These are phyloP conservation scores for Phytophthora pistaciae DNA, from an alignment of 352 stramenopile species.

Conservation along the genomic window DNA sequence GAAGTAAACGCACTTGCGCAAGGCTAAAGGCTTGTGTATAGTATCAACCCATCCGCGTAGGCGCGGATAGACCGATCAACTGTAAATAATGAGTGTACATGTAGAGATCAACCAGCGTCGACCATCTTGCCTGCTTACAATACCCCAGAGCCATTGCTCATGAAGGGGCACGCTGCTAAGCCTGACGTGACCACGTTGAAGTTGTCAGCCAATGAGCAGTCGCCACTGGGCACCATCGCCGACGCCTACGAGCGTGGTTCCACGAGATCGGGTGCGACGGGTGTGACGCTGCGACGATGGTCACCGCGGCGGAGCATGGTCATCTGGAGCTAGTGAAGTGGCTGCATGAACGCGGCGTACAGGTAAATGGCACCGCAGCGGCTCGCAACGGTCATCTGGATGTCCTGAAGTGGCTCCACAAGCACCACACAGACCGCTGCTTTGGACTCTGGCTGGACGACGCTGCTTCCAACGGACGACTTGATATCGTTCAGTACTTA, in stretches of 20 bases:
- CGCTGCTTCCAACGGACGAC: conserved; percentile 7
- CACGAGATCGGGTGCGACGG: conserved; percentile 24
- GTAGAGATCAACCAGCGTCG: conserved; percentile 6
- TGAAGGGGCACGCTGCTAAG: neutral
- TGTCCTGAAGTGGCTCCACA: conserved; percentile 23
- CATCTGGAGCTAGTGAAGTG: conserved; percentile 30
- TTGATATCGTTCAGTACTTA: conserved; percentile 17
- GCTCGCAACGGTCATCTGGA: conserved; percentile 28
- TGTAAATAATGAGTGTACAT: conserved; percentile 28
- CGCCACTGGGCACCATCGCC: conserved; percentile 11
- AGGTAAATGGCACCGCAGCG: conserved; percentile 8
- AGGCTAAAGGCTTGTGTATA: conserved; percentile 27
- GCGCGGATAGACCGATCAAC: conserved; percentile 4
- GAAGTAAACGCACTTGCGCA: conserved; percentile 24
- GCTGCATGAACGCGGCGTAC: conserved; percentile 19
- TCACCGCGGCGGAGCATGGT: conserved; percentile 16
- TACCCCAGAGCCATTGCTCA: neutral
- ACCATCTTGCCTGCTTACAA: neutral
- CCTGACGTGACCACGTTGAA: neutral
- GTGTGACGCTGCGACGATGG: conserved; percentile 21
- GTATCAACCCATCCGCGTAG: conserved; percentile 23
- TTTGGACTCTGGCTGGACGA: conserved; percentile 11
- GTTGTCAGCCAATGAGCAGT: neutral
- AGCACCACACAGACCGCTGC: conserved; percentile 3
- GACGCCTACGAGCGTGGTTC: conserved; percentile 31